Evolutionary conservation across 345 rosid species (phyloP).

Genomic region (Cardamine chenopodiifolia): DNA sequence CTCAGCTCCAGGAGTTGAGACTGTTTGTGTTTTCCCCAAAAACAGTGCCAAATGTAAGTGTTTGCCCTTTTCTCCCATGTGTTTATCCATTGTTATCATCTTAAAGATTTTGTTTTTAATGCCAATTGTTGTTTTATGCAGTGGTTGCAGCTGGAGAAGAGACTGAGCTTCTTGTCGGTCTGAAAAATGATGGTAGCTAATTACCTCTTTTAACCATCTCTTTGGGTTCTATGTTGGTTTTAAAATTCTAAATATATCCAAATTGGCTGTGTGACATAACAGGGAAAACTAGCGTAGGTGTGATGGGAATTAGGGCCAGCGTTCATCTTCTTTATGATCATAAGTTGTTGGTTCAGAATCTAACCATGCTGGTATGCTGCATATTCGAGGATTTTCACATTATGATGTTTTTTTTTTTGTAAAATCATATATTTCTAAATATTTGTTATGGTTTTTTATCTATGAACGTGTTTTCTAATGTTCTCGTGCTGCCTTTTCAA

Average conservation of each 20-base stretch:
- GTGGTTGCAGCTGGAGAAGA: slow-evolving; percentile 92
- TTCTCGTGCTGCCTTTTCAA: background rate
- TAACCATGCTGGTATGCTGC: slow-evolving; percentile 71
- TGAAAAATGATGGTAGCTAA: slow-evolving; percentile 82
- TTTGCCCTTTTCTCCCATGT: background rate
- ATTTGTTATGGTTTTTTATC: slow-evolving; percentile 11
- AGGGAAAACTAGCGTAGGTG: slow-evolving; percentile 67
- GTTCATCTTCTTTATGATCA: slow-evolving; percentile 92
- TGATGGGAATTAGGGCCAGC: slow-evolving; percentile 86
- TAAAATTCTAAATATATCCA: slow-evolving; percentile 2
- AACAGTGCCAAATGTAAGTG: slow-evolving; percentile 69
- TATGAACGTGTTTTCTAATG: background rate
- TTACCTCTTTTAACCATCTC: background rate
- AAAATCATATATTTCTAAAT: background rate
- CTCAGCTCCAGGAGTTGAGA: slow-evolving; percentile 75
- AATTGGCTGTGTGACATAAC: slow-evolving; percentile 35
- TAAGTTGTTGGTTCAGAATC: slow-evolving; percentile 76
- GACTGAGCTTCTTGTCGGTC: slow-evolving; percentile 77
- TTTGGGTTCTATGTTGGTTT: background rate
- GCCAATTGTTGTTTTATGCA: slow-evolving; percentile 40
- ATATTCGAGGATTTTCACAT: background rate
- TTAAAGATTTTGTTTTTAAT: background rate
- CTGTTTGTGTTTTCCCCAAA: slow-evolving; percentile 78
- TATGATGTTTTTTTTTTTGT: background rate
- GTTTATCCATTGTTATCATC: background rate